These are phyloP conservation scores for Ceratobasidium sp. DNA, from an alignment of 1,284 basidiomycete species.

Conservation along the genomic window DNA sequence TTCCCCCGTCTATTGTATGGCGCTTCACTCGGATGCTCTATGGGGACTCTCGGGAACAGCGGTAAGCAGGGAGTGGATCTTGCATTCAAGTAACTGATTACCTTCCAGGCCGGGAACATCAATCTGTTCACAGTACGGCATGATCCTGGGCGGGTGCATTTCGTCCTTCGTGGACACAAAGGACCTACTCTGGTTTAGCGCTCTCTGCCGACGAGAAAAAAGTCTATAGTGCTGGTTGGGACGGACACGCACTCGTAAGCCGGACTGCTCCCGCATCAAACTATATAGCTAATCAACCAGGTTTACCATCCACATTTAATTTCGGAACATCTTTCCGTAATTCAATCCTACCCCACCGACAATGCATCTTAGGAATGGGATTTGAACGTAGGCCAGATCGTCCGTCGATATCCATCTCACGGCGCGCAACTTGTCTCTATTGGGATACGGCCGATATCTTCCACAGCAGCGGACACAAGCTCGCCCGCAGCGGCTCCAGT, in stretches of 20 bases:
- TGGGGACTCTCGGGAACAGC: slow-evolving; percentile 88
- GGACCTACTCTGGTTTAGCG: slow-evolving; percentile 87
- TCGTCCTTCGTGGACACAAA: slow-evolving; percentile 75
- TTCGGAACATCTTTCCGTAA: not conserved
- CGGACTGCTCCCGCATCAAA: not conserved
- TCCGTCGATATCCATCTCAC: slow-evolving; percentile 82
- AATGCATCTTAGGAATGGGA: slow-evolving; percentile 85
- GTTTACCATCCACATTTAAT: not conserved
- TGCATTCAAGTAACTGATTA: not conserved
- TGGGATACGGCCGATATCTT: slow-evolving; percentile 72
- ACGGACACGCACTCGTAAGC: slow-evolving; percentile 85
- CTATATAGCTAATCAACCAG: not conserved
- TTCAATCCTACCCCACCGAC: slow-evolving; percentile 10
- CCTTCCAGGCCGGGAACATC: slow-evolving; percentile 74
- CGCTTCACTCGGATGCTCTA: slow-evolving; percentile 87
- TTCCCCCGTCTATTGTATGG: slow-evolving; percentile 85
- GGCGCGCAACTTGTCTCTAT: slow-evolving; percentile 87
- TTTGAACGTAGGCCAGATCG: slow-evolving; percentile 85
- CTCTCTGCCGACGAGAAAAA: slow-evolving; percentile 82
- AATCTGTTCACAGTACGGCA: slow-evolving; percentile 94
- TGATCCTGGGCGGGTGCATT: slow-evolving; percentile 81
- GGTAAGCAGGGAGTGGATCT: slow-evolving; percentile 52
- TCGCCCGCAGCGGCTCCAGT: slow-evolving; percentile 5
- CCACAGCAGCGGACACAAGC: slow-evolving; percentile 41
- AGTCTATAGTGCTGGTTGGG: slow-evolving; percentile 93